A percentile compares a stretch with the other conserved stretches of the same genome.
Conservation (phyloP, 2,329 filamentous ascomycete species). For the Pyrenochaeta sp. region DNA sequence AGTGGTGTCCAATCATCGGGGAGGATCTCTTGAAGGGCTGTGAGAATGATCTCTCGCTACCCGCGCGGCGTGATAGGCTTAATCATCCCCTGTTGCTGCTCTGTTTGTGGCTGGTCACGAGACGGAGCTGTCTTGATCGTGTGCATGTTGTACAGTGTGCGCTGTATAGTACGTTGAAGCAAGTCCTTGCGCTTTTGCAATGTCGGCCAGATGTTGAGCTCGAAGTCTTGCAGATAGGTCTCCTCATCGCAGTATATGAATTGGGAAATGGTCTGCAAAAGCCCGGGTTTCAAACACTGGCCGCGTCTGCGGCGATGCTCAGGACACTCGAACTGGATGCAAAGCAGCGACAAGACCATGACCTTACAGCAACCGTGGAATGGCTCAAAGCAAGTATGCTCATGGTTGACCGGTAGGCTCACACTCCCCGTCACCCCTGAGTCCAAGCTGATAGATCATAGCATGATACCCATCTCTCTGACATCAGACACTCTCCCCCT, state of each 20-base stretch:
- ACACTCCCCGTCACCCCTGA: no score
- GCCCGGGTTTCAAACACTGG: constrained; percentile 14
- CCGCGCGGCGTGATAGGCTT: constrained; percentile 3
- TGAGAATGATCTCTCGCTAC: constrained; percentile 3
- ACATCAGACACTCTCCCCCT: constrained; percentile 3
- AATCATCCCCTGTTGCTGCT: constrained; percentile 9
- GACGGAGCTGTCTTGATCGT: constrained; percentile 5
- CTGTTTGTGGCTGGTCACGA: constrained; percentile 14
- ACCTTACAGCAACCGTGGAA: not conserved
- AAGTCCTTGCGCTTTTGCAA: constrained; percentile 12
- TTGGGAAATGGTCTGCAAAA: constrained; percentile 12
- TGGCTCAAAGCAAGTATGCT: constrained; percentile 17
- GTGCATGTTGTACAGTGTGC: constrained; percentile 6
- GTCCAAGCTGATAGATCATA: no score
- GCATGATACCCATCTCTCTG: constrained; percentile 7
- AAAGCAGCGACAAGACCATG: not conserved
- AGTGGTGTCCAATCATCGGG: constrained; percentile 22
- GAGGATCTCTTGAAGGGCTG: constrained; percentile 11
- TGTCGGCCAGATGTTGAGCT: not conserved
- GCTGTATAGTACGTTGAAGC: constrained; percentile 17
- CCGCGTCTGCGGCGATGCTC: constrained; percentile 3
- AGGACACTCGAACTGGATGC: constrained; percentile 6
- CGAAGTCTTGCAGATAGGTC: constrained; percentile 7
- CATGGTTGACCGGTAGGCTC: constrained; percentile 23
- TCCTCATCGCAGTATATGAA: constrained; percentile 19